These are phyloP conservation scores for Pseudocercospora pini-densiflorae DNA, from an alignment of 2,329 filamentous ascomycete genomes.

Conservation along the genomic window DNA sequence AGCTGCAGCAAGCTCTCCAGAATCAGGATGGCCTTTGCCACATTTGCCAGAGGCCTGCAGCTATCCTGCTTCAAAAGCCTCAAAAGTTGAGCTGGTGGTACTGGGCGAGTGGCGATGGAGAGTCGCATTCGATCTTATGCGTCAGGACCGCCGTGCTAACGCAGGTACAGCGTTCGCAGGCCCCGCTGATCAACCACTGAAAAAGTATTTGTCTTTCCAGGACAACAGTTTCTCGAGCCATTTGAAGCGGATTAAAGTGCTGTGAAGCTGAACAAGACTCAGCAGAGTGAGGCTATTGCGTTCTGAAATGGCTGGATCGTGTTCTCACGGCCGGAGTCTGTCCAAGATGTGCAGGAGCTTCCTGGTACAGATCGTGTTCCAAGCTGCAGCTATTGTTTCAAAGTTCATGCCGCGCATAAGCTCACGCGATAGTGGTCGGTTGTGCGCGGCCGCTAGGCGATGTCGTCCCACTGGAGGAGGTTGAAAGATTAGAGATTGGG, in stretches of 20 bases:
- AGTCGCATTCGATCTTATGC: slow-evolving; percentile 3
- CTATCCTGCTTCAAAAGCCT: slow-evolving; percentile 4
- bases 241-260: neutral
- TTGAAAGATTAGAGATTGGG: neutral
- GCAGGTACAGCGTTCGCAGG: slow-evolving; percentile 12
- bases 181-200: neutral
- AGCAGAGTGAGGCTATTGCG: neutral
- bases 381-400: slow-evolving; percentile 22
- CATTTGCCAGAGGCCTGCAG: neutral
- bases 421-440: slow-evolving; percentile 15
- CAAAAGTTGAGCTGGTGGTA: neutral
- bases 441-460: slow-evolving; percentile 16
- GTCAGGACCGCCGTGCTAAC: slow-evolving; percentile 4
- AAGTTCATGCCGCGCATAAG: slow-evolving; percentile 17
- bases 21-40: neutral
- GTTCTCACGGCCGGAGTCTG: neutral
- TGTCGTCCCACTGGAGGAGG: slow-evolving; percentile 6
- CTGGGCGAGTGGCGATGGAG: slow-evolving; percentile 7
- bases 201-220: neutral
- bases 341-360: slow-evolving; percentile 7
- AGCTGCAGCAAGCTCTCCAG: neutral
- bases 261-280: neutral
- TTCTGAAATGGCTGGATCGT: neutral
- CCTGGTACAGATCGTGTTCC: slow-evolving; percentile 18
- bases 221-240: neutral